phyloP scores from a whole-genome alignment of 1,139 yeast genomes.

The Geotrichum macrosporum region DNA sequence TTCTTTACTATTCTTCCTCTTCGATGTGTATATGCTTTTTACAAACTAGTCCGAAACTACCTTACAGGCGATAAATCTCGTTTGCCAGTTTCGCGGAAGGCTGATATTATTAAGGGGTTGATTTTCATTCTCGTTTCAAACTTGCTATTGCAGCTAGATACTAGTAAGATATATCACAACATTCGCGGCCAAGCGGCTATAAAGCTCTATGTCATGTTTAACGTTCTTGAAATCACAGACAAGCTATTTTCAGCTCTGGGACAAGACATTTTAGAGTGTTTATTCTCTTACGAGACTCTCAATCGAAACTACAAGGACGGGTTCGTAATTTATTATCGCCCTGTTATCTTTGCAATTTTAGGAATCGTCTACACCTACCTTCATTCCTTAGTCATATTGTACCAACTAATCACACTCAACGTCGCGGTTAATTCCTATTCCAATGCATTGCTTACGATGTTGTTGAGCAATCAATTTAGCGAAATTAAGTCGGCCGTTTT shows the following conservation, averaged over 20 bases:
- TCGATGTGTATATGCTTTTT: constrained; percentile 44
- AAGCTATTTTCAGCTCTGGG: constrained; percentile 81
- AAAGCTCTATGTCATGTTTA: constrained; percentile 87
- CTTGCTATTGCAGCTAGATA: constrained; percentile 55
- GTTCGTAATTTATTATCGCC: constrained; percentile 10
- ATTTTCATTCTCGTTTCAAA: constrained; percentile 43
- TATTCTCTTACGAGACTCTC: constrained; percentile 42
- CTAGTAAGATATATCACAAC: constrained; percentile 82
- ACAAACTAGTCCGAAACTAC: constrained; percentile 14
- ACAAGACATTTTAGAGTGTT: constrained; percentile 65
- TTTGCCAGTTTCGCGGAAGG: constrained; percentile 25
- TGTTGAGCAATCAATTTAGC: constrained; percentile 84
- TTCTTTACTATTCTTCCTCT: constrained; percentile 75
- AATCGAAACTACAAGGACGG: constrained; percentile 15
- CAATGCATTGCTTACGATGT: constrained; percentile 76
- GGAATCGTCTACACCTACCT: constrained; percentile 42
- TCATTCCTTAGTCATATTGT: constrained; percentile 73
- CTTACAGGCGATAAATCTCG: constrained; percentile 20
- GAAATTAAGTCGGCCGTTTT: constrained; percentile 88
- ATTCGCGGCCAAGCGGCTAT: constrained; percentile 91
- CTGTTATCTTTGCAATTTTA: constrained; percentile 27
- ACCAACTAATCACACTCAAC: constrained; percentile 82
- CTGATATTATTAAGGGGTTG: constrained; percentile 52
- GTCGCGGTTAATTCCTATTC: constrained; percentile 96
- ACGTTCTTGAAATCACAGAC: constrained; percentile 86